Evolutionary conservation across 2,329 filamentous ascomycete species (phyloP).

Genomic region (Diplodia corticola): DNA sequence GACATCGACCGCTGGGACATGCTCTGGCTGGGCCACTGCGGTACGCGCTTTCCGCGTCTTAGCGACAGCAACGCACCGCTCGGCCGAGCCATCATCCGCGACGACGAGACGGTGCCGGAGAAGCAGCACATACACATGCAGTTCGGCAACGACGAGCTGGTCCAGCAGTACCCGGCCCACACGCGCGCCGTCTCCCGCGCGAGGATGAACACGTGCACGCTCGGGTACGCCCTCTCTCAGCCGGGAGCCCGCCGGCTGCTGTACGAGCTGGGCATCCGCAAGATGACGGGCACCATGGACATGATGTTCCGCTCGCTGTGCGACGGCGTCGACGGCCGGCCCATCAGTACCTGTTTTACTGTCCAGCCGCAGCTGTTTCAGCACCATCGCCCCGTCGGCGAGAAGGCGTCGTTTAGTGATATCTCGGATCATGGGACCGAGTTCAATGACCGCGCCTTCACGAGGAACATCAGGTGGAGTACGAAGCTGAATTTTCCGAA

Average conservation of each 20-base stretch:
- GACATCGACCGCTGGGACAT: conserved; percentile 40
- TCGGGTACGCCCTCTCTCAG: conserved; percentile 26
- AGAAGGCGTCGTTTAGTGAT: conserved; percentile 26
- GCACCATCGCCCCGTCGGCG: conserved; percentile 27
- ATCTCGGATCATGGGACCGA: conserved; percentile 29
- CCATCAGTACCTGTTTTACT: conserved; percentile 30
- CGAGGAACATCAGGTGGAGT: conserved; percentile 30
- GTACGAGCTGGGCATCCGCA: conserved; percentile 32
- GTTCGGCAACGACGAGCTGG: conserved; percentile 24
- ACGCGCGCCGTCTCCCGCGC: conserved; percentile 25
- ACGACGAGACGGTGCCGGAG: conserved; percentile 30
- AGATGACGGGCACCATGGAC: conserved; percentile 34
- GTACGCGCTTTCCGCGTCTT: conserved; percentile 26
- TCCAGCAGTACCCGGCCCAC: conserved; percentile 23
- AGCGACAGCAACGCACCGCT: conserved; percentile 24
- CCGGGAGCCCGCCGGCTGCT: conserved; percentile 31
- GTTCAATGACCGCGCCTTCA: conserved; percentile 25
- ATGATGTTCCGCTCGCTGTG: conserved; percentile 35
- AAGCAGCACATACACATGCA: conserved; percentile 29
- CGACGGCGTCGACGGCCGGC: conserved; percentile 27
- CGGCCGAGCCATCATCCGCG: conserved; percentile 28
- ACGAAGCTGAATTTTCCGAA: conserved; percentile 30
- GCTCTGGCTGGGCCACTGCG: conserved; percentile 41
- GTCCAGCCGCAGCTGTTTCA: conserved; percentile 33
- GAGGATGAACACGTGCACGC: conserved; percentile 20